phyloP scores from a whole-genome alignment of 441 rosid species.

The Gossypium gossypioides region DNA sequence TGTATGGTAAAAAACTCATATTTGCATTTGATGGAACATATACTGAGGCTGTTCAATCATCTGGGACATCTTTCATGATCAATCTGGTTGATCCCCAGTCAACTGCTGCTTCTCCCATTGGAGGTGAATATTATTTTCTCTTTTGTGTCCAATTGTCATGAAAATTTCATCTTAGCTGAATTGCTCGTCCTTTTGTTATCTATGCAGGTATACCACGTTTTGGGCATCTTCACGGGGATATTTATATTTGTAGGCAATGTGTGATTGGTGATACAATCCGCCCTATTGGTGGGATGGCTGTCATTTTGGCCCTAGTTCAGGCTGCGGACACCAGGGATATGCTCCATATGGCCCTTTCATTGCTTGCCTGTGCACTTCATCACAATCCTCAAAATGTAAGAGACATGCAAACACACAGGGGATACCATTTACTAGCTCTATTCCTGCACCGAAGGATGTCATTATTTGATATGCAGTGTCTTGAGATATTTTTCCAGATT shows the following conservation, averaged over 20 bases:
- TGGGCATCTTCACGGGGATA: constrained; percentile 86
- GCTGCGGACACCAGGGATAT: constrained; percentile 91
- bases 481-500: constrained; percentile 91
- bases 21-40: constrained; percentile 98
- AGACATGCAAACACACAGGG: constrained; percentile 95
- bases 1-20: constrained; percentile 94
- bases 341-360: constrained; percentile 94
- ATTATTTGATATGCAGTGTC: constrained; percentile 91
- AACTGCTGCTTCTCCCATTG: constrained; percentile 98
- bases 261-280: constrained; percentile 91
- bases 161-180: background rate
- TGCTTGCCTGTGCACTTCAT: constrained; percentile 90
- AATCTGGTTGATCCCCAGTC: constrained; percentile 98
- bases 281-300: constrained; percentile 87
- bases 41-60: constrained; percentile 68
- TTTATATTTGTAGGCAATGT: constrained; percentile 72
- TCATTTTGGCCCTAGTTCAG: constrained; percentile 88
- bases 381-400: constrained; percentile 92
- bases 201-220: constrained; percentile 87
- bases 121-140: constrained; percentile 46
- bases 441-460: constrained; percentile 88
- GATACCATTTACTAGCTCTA: constrained; percentile 95
- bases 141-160: background rate
- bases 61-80: constrained; percentile 79
- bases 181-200: background rate